Base-by-base conservation (phyloP, 306 rosid species). In the Elaeagnus macrophylla region DNA sequence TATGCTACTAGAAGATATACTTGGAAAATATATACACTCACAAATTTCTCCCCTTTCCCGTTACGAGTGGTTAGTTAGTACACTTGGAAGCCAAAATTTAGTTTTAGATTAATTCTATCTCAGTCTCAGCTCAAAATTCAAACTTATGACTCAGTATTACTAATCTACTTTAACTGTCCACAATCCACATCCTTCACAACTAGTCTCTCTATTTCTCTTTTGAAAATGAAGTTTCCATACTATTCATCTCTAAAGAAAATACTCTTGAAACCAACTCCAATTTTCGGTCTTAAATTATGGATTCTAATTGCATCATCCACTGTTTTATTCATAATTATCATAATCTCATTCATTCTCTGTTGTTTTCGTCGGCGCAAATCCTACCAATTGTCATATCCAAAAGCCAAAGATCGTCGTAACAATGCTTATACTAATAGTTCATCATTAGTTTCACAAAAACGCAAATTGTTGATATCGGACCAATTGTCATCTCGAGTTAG, bases 231-330 rank as follows among this genome's bases (percentile, higher is more conserved):
- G 60, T 56, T 54, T 40, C 53, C 72, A 48, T n/a, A 0, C 37
- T 2, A 36, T 39, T 37, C 51, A 38, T 18, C 20, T 48, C 10
- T 59, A 7, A 68, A 40, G 39, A 41, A 52, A 54, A 64, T 17
- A 56, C 72, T 81, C 39, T 35, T 53, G 20, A 64, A 44, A 12
- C 57, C 73, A 39, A 70, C 75, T 48, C 17, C 66, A 32, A 55
- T 81, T 62, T 60, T 74, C 6, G 78, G 78, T 5, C n/a, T 72
- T 39, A 76, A 71, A 39, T 44, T 74, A 65, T 79, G 89, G 89
- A 17, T 62, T 61, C 36, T 76, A 58, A 45, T 77, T 15, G 25
- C 57, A 7, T 40, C 68, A 53, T 54, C 51, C 52, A 20, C 32
- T 18, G 19, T 49, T 37, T 36, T 73, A 37, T 20, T 57, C 57